These are phyloP conservation scores for Suhomyces sp. DNA, from an alignment of 805 yeast genomes.

Conservation along the genomic window DNA sequence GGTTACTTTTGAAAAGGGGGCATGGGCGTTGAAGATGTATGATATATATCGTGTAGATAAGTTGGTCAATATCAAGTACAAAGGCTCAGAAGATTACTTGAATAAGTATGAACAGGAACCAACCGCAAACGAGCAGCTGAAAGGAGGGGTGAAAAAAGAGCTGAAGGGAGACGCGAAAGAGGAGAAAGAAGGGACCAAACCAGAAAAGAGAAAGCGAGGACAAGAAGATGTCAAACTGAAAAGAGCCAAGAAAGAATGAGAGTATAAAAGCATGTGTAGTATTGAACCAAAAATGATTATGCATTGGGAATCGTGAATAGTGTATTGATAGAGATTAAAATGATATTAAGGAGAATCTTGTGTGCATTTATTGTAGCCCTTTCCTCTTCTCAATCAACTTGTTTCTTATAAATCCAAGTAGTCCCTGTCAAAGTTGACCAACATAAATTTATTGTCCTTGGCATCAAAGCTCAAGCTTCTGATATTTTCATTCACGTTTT, in stretches of 20 bases:
- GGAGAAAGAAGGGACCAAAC: not conserved
- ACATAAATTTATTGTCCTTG: slow-evolving; percentile 33
- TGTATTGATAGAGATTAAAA: not conserved
- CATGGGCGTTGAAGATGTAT: slow-evolving; percentile 36
- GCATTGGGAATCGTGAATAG: not conserved
- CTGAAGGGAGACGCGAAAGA: not conserved
- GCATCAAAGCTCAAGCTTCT: slow-evolving; percentile 23
- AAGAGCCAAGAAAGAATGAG: not conserved
- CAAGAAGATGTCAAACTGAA: not conserved
- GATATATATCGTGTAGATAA: slow-evolving; percentile 22
- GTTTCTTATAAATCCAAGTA: slow-evolving; percentile 22
- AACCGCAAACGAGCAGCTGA: not conserved
- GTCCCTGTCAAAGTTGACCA: slow-evolving; percentile 38
- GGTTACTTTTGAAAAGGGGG: slow-evolving; percentile 30
- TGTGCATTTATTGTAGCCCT: not conserved
- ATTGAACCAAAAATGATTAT: not conserved
- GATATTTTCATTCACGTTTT: slow-evolving; percentile 30
- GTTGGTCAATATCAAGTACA: slow-evolving; percentile 22
- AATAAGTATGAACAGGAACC: not conserved
- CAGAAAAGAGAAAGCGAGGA: not conserved
- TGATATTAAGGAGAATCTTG: not conserved
- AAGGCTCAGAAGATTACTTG: slow-evolving; percentile 9
- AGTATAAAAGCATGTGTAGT: not conserved
- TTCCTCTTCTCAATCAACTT: too few species aligned
- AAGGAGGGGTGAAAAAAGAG: not conserved